Percentiles rank a stretch among this genome's conserved stretches.
Conservation (phyloP, 2,329 filamentous ascomycete species). For the Aspergillus niger region DNA sequence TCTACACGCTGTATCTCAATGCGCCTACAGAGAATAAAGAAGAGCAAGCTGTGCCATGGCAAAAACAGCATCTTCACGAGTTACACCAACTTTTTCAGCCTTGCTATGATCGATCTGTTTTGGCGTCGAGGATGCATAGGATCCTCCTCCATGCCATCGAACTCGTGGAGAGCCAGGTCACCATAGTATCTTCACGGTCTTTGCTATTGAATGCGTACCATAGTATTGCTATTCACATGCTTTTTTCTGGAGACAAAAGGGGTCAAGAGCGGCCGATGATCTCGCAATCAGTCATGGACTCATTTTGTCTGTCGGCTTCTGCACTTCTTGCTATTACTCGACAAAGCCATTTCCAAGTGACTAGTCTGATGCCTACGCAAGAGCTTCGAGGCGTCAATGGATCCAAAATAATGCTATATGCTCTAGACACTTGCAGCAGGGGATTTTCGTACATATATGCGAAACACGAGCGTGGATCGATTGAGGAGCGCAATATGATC, state of each 20-base stretch:
- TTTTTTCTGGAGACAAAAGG: background rate
- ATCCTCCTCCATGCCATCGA: constrained; percentile 10
- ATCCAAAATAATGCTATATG: background rate
- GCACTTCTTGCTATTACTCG: constrained; percentile 2
- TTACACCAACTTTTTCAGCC: constrained; percentile 11
- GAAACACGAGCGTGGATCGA: background rate
- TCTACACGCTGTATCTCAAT: constrained; percentile 9
- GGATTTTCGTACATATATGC: constrained; percentile 5
- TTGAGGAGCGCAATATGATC: background rate
- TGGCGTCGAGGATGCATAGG: constrained; percentile 2
- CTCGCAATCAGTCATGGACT: background rate
- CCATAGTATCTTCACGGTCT: background rate
- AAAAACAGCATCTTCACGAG: constrained; percentile 11
- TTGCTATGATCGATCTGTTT: background rate
- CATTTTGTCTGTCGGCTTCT: constrained; percentile 7
- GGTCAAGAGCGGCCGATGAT: background rate
- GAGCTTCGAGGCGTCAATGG: background rate
- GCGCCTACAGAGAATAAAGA: background rate
- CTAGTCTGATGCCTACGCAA: background rate
- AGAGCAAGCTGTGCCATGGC: background rate
- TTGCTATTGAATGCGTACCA: constrained; percentile 8
- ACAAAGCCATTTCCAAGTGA: background rate
- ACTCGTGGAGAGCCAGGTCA: background rate
- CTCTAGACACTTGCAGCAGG: constrained; percentile 7
- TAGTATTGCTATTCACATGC: constrained; percentile 8